Conservation (phyloP, 1,284 basidiomycete species). For the Sporisorium iseilematis-ciliati region DNA sequence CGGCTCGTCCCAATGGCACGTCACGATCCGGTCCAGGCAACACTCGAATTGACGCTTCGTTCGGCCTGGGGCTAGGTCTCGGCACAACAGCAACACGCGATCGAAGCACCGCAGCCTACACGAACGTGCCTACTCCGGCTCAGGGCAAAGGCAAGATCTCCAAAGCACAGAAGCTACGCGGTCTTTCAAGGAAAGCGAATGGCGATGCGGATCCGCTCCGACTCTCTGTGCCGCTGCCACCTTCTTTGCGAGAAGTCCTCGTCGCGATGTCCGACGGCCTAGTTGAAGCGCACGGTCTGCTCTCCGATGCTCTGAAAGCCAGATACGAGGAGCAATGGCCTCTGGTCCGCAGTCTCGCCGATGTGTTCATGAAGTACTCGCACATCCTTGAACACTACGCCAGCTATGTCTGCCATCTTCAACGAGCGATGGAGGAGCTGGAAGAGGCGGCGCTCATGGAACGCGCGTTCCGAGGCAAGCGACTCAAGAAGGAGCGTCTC, state of each 20-base stretch:
- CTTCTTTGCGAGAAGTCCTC: conserved; percentile 54
- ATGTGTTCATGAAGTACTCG: conserved; percentile 57
- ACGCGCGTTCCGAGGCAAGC: conserved; percentile 60
- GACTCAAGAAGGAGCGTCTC: conserved; percentile 58
- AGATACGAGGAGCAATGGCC: conserved; percentile 66
- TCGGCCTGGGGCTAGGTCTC: conserved; percentile 51
- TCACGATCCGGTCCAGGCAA: neutral
- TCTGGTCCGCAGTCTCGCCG: conserved; percentile 60
- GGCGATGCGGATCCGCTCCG: conserved; percentile 37
- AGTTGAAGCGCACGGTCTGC: conserved; percentile 51
- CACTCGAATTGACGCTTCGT: conserved; percentile 13
- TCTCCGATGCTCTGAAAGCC: conserved; percentile 58
- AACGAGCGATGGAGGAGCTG: conserved; percentile 58
- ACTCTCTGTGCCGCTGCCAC: conserved; percentile 53
- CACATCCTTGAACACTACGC: conserved; percentile 61
- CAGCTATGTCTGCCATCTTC: conserved; percentile 59
- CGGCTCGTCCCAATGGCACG: neutral
- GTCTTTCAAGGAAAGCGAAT: conserved; percentile 22
- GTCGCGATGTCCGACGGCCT: conserved; percentile 55
- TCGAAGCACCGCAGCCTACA: conserved; percentile 31
- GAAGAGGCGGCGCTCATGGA: conserved; percentile 65
- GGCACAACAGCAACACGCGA: conserved; percentile 39
- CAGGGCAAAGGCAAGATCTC: conserved; percentile 29
- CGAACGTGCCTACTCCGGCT: conserved; percentile 4
- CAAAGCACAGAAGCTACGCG: conserved; percentile 45